Percentiles rank a stretch among this genome's conserved stretches.
Evolutionary conservation across 2,329 filamentous ascomycete genomes (phyloP).

Genomic region (Clarireedia monteithiana): DNA sequence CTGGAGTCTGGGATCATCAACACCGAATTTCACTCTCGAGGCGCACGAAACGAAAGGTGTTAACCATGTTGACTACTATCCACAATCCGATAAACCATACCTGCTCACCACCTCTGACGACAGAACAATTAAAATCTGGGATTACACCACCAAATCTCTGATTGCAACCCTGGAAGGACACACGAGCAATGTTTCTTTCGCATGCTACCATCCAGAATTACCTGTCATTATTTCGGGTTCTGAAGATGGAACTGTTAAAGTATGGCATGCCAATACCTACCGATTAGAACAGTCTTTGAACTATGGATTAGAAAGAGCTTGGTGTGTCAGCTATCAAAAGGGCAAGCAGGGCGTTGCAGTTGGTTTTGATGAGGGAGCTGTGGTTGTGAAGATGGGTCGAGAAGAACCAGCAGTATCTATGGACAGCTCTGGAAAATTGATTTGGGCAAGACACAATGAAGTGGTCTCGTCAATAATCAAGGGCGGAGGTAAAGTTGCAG

Average conservation of each 20-base stretch:
- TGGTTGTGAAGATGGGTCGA: conserved; percentile 94
- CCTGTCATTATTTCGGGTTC: conserved; percentile 97
- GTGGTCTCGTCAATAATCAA: conserved; percentile 94
- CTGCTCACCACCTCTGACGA: conserved; percentile 95
- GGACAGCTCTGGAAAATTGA: conserved; percentile 91
- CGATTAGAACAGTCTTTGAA: conserved; percentile 91
- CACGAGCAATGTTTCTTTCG: conserved; percentile 96
- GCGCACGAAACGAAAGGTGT: conserved; percentile 96
- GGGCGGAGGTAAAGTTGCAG: conserved; percentile 52
- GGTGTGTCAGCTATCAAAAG: conserved; percentile 95
- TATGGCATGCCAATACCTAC: conserved; percentile 98
- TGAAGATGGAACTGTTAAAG: conserved; percentile 93
- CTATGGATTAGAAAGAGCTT: conserved; percentile 91
- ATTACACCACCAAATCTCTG: conserved; percentile 95
- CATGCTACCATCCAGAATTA: conserved; percentile 93
- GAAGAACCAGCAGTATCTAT: conserved; percentile 97
- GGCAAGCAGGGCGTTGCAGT: conserved; percentile 91
- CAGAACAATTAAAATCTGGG: conserved; percentile 95
- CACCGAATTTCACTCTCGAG: conserved; percentile 92
- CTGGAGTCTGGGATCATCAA: conserved; percentile 90
- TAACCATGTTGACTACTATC: conserved; percentile 91
- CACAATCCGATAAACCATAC: conserved; percentile 70
- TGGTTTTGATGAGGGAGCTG: conserved; percentile 94
- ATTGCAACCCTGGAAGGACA: conserved; percentile 96
- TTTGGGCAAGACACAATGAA: conserved; percentile 93